Evolutionary conservation across 2,329 filamentous ascomycete species (phyloP).

Genomic region (Cercospora canescens): DNA sequence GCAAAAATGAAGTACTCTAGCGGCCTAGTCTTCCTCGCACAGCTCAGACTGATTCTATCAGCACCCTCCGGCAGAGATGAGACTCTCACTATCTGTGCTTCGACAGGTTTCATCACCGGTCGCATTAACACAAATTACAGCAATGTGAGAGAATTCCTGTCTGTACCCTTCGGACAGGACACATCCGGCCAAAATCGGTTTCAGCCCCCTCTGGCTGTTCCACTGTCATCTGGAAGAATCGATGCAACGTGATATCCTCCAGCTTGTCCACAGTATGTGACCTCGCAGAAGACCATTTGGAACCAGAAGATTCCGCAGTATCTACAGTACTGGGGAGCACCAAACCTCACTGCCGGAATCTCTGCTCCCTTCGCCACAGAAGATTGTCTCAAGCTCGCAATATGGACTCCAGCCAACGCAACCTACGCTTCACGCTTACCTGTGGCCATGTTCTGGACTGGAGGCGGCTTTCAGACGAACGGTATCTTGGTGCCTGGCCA

Average conservation of each 20-base stretch:
- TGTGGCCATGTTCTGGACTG: constrained; percentile 49
- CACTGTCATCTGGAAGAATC: not conserved
- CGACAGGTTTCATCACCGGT: not conserved
- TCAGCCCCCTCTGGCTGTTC: constrained; percentile 6
- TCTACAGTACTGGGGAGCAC: constrained; percentile 12
- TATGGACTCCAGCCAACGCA: constrained; percentile 44
- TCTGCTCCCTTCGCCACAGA: constrained; percentile 19
- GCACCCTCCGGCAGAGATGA: not conserved
- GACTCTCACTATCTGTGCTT: not conserved
- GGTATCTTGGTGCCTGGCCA: constrained; percentile 47
- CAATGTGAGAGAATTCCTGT: constrained; percentile 17
- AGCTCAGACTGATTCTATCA: not conserved
- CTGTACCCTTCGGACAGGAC: constrained; percentile 17
- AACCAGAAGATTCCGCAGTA: constrained; percentile 23
- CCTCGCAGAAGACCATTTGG: constrained; percentile 32
- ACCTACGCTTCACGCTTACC: constrained; percentile 36
- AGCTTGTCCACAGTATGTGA: constrained; percentile 39
- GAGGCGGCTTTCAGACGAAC: constrained; percentile 47
- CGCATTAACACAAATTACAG: not conserved
- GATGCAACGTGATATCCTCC: constrained; percentile 3
- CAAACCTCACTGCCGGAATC: constrained; percentile 5
- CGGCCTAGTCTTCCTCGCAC: not conserved
- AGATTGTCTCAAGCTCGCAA: constrained; percentile 49
- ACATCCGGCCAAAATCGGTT: constrained; percentile 18
- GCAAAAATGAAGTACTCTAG: not conserved